Percentiles rank a stretch among this genome's conserved stretches.
These are phyloP conservation scores for Aegilops speltoides DNA, from an alignment of 176 grass and related monocot genomes.

Conservation along the genomic window DNA sequence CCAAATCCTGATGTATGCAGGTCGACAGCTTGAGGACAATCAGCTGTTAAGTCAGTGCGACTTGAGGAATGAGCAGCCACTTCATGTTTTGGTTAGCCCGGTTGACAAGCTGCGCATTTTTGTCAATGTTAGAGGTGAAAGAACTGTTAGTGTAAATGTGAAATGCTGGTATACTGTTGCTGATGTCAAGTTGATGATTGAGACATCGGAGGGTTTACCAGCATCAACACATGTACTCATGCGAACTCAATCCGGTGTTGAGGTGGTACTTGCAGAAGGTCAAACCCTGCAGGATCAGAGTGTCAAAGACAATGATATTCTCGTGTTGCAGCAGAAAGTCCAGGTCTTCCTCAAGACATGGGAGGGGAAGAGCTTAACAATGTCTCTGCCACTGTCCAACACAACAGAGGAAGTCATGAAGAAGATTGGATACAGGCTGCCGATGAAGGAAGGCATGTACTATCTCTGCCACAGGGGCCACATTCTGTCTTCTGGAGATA, in stretches of 20 bases:
- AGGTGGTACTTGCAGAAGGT: neutral
- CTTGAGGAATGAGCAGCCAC: slow-evolving; percentile 24
- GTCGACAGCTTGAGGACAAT: slow-evolving; percentile 37
- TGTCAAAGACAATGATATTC: slow-evolving; percentile 9
- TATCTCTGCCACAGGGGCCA: slow-evolving; percentile 33
- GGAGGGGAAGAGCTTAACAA: slow-evolving; percentile 31
- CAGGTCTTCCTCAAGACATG: slow-evolving; percentile 34
- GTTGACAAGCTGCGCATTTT: slow-evolving; percentile 19
- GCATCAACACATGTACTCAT: slow-evolving; percentile 7
- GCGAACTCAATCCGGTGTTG: neutral
- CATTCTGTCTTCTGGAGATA: slow-evolving; percentile 8
- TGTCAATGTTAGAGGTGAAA: slow-evolving; percentile 29
- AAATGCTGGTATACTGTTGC: slow-evolving; percentile 49
- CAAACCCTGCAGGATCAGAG: slow-evolving; percentile 18
- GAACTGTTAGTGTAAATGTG: slow-evolving; percentile 25
- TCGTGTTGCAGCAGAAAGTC: neutral
- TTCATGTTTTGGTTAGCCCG: slow-evolving; percentile 41
- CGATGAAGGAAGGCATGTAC: neutral
- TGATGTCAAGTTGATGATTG: slow-evolving; percentile 50
- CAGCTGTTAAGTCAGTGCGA: slow-evolving; percentile 19
- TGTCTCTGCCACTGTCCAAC: slow-evolving; percentile 2
- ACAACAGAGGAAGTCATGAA: neutral
- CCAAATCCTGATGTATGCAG: slow-evolving; percentile 30
- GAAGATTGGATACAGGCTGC: neutral
- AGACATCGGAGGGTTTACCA: slow-evolving; percentile 27